These are phyloP conservation scores for Abortiporus biennis DNA, from an alignment of 1,284 basidiomycete genomes.

Conservation along the genomic window DNA sequence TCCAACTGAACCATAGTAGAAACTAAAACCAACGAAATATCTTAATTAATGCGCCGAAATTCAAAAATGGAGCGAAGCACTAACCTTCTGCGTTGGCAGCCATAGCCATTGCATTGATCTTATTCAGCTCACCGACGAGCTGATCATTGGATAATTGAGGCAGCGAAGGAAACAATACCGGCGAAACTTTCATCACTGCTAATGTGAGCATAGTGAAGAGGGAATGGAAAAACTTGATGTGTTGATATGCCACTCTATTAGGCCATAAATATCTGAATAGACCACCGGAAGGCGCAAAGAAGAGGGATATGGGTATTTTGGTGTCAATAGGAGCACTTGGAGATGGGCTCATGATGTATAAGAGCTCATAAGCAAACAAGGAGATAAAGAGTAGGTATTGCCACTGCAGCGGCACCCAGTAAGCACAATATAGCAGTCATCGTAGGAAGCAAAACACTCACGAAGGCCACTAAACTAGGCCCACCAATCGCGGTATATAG, in stretches of 20 bases:
- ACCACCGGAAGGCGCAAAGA: conserved; percentile 25
- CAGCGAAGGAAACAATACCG: conserved; percentile 46
- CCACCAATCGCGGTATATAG: conserved; percentile 56
- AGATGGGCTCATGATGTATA: conserved; percentile 54
- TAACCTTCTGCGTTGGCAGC: conserved; percentile 43
- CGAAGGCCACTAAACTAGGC: conserved; percentile 57
- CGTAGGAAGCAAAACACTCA: conserved; percentile 33
- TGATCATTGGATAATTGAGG: conserved; percentile 9
- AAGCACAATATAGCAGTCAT: background rate
- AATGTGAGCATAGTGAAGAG: conserved; percentile 68
- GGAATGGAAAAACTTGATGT: conserved; percentile 72
- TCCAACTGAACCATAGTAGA: conserved; percentile 15
- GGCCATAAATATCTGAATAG: conserved; percentile 54
- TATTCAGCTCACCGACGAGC: conserved; percentile 27
- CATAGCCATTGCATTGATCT: conserved; percentile 29
- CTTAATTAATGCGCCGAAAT: background rate
- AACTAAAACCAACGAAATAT: conserved; percentile 3
- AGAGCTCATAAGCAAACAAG: conserved; percentile 55
- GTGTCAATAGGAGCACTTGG: conserved; percentile 26
- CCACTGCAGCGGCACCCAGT: conserved; percentile 45
- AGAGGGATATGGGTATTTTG: conserved; percentile 17
- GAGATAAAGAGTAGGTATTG: conserved; percentile 62
- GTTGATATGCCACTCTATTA: conserved; percentile 61
- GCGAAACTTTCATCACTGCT: conserved; percentile 62
- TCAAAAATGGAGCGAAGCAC: conserved; percentile 4